These are phyloP conservation scores for Boletus vinaceobasis DNA, from an alignment of 768 basidiomycete genomes.

Conservation along the genomic window DNA sequence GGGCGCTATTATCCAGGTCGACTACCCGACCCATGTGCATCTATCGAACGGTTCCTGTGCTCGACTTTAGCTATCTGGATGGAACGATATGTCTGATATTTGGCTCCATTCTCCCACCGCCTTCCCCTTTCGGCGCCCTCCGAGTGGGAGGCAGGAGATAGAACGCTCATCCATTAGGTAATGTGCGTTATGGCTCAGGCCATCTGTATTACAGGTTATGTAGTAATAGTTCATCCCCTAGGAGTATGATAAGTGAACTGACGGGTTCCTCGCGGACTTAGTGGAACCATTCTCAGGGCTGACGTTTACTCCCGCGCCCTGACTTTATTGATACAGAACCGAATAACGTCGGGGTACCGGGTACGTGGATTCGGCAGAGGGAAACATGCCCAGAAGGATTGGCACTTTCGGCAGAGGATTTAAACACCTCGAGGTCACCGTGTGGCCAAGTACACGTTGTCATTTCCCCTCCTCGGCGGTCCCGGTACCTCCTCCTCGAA, in stretches of 20 bases:
- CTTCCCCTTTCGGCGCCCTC: neutral
- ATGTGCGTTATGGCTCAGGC: neutral
- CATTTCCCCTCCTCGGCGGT: neutral
- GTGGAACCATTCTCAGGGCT: neutral
- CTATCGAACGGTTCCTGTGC: neutral
- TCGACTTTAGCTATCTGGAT: too few relatives aligned
- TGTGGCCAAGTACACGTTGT: neutral
- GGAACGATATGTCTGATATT: neutral
- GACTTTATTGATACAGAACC: neutral
- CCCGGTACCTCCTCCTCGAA: neutral
- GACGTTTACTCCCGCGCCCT: neutral
- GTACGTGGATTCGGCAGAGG: neutral
- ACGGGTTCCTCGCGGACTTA: neutral
- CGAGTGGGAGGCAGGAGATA: neutral
- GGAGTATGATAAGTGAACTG: neutral
- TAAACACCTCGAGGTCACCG: constrained; percentile 4
- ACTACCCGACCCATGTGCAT: neutral
- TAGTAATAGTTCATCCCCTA: neutral
- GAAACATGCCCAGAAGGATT: neutral
- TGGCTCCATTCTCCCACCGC: neutral
- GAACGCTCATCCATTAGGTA: neutral
- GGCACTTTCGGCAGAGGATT: neutral
- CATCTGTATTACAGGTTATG: neutral
- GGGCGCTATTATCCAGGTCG: neutral
- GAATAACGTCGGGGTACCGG: neutral